Percentiles rank a stretch among this genome's conserved stretches.
These are phyloP conservation scores for Bolboschoenoplectus hybrid DNA, from an alignment of 202 grass and related monocot genomes.

Conservation along the genomic window DNA sequence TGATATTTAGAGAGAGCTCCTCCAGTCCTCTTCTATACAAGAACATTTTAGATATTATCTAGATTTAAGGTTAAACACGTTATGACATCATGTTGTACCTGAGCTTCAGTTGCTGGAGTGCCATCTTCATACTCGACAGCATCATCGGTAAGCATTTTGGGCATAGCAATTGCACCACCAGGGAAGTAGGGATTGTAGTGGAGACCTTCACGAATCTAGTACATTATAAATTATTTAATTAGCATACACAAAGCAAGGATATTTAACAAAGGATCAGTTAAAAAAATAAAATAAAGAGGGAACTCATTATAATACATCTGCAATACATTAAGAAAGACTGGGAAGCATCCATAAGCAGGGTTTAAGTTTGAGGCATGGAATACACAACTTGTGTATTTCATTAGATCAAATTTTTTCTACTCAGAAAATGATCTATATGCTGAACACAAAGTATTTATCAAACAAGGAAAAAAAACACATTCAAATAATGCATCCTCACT, in stretches of 20 bases:
- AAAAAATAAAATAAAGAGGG: background rate
- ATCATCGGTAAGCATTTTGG: slow-evolving; percentile 99
- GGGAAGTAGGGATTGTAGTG: slow-evolving; percentile 99
- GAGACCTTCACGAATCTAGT: slow-evolving; percentile 92
- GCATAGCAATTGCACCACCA: slow-evolving; percentile 99
- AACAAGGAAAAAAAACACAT: background rate
- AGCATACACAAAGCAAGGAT: background rate
- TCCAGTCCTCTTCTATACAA: background rate
- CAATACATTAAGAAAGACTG: background rate
- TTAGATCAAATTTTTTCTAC: background rate
- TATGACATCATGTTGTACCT: slow-evolving; percentile 43
- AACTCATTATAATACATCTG: background rate
- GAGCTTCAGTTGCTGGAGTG: slow-evolving; percentile 95
- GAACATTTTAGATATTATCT: background rate
- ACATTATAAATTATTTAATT: slow-evolving; percentile 37
- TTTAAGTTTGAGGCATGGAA: background rate
- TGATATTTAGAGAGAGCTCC: slow-evolving; percentile 3
- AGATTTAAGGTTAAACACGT: background rate
- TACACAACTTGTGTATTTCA: background rate
- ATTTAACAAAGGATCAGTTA: slow-evolving; percentile 5
- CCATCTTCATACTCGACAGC: slow-evolving; percentile 96
- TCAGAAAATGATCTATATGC: background rate
- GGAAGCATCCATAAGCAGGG: background rate
- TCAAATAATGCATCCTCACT: background rate
- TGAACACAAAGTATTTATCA: background rate